These are phyloP conservation scores for Acrodontium crateriforme DNA, from an alignment of 2,329 filamentous ascomycete genomes.

Conservation along the genomic window DNA sequence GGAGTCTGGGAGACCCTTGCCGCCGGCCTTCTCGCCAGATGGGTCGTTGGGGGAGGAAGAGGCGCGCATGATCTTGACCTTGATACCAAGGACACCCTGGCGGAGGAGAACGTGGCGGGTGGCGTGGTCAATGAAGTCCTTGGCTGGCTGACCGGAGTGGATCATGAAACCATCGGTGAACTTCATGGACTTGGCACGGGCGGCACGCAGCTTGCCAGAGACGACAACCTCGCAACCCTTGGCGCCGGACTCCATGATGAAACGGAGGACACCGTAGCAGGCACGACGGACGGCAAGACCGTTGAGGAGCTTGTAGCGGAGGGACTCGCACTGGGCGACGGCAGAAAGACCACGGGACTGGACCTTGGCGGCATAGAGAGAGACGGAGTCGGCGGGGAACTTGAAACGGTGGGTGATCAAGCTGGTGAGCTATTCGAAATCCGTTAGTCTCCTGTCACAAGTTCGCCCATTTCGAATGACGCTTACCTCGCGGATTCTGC, in stretches of 20 bases:
- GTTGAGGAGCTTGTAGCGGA: conserved; percentile 99
- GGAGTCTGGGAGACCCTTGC: conserved; percentile 94
- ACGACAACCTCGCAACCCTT: conserved; percentile 99
- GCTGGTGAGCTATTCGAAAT: conserved; percentile 58
- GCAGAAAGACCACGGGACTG: conserved; percentile 99
- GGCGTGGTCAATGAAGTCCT: conserved; percentile 98
- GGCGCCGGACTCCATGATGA: conserved; percentile 99
- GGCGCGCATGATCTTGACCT: conserved; percentile 99
- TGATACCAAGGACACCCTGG: conserved; percentile 99
- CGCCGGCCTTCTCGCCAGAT: conserved; percentile 95
- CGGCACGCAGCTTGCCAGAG: conserved; percentile 95
- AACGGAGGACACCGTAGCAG: conserved; percentile 96
- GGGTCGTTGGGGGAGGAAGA: conserved; percentile 55
- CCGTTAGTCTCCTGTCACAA: conserved; percentile 4
- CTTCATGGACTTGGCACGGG: conserved; percentile 99
- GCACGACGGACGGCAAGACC: conserved; percentile 96
- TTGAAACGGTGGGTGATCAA: conserved; percentile 99
- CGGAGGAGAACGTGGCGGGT: conserved; percentile 99
- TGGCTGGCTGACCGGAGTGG: conserved; percentile 98
- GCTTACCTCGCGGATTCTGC: conserved; percentile 76
- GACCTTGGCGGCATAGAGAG: conserved; percentile 99
- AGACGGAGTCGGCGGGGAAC: conserved; percentile 99
- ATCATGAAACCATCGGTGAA: conserved; percentile 99
- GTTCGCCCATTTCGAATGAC: neutral
- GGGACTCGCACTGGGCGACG: conserved; percentile 99